Evolutionary conservation across 257 asterid species (phyloP).

Genomic region (Ilex asprella): DNA sequence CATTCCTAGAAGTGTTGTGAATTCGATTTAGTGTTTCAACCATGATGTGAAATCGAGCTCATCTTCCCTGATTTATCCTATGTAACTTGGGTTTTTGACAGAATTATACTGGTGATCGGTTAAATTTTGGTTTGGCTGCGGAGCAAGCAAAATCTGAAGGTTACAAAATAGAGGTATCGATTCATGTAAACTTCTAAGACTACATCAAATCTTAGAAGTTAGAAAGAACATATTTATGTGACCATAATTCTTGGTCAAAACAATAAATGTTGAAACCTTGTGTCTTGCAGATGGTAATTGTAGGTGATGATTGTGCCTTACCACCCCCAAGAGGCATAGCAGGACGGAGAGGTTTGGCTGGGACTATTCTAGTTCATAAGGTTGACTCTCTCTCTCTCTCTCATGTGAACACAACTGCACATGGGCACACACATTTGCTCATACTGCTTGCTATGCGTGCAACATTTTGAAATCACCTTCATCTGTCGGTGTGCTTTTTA

Average conservation of each 20-base stretch:
- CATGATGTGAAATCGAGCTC: not conserved
- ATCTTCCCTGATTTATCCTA: slow-evolving; percentile 7
- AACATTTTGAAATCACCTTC: not conserved
- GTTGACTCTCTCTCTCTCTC: slow-evolving; percentile 29
- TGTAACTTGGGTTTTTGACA: slow-evolving; percentile 22
- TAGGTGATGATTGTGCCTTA: slow-evolving; percentile 97
- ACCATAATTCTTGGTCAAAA: not conserved
- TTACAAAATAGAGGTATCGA: slow-evolving; percentile 79
- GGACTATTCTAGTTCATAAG: slow-evolving; percentile 92
- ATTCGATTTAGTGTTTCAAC: not conserved
- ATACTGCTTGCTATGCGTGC: not conserved
- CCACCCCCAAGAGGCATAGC: slow-evolving; percentile 99
- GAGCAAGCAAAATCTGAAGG: slow-evolving; percentile 99
- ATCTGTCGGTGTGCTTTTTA: not conserved
- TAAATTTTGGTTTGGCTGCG: slow-evolving; percentile 96
- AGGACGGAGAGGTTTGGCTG: slow-evolving; percentile 99
- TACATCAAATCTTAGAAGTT: no score
- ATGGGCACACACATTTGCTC: not conserved
- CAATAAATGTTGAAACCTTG: not conserved
- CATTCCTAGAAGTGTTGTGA: not conserved
- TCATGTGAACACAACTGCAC: not conserved
- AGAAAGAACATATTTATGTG: not conserved
- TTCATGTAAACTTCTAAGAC: not conserved
- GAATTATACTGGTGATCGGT: slow-evolving; percentile 96
- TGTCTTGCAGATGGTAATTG: slow-evolving; percentile 79